Conservation (phyloP, 1,284 basidiomycete genomes). For the Microbotryum saponariae region DNA sequence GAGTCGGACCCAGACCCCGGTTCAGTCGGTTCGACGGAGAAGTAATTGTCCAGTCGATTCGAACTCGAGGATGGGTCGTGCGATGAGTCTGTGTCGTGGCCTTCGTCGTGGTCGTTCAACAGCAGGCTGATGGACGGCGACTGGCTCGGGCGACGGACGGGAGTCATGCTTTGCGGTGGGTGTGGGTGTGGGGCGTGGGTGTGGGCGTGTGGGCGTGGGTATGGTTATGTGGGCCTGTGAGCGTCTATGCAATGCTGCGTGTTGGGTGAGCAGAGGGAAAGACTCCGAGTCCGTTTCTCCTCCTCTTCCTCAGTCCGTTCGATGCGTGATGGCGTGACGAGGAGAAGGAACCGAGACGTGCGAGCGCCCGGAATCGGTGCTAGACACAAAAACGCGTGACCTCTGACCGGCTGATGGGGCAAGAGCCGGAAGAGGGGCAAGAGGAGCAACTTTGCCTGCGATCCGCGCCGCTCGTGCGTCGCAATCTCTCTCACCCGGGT, state of each 20-base stretch:
- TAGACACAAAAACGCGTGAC: too few species aligned
- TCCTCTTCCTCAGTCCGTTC: background rate
- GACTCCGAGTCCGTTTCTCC: background rate
- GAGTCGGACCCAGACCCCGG: too few species aligned
- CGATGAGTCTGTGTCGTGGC: background rate
- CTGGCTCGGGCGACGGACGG: constrained; percentile 4
- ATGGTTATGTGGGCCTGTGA: too few species aligned
- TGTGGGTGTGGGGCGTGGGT: background rate
- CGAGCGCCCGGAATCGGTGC: too few species aligned
- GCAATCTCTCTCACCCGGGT: too few species aligned
- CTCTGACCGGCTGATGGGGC: background rate
- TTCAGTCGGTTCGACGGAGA: background rate
- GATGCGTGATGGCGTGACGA: background rate
- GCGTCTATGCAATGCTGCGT: too few species aligned
- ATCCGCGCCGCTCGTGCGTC: too few species aligned
- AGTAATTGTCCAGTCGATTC: constrained; percentile 6
- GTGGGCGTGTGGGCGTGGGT: too few species aligned
- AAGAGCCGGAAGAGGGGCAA: background rate
- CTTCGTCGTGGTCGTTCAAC: constrained; percentile 3
- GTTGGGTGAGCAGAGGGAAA: too few species aligned
- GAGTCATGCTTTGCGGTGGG: too few species aligned
- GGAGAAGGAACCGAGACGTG: background rate
- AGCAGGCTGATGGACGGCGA: constrained; percentile 21
- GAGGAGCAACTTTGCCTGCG: background rate
- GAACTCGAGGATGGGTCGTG: background rate